Evolutionary conservation across 2,329 filamentous ascomycete genomes (phyloP).

Genomic region (Gnomoniopsis sp.): DNA sequence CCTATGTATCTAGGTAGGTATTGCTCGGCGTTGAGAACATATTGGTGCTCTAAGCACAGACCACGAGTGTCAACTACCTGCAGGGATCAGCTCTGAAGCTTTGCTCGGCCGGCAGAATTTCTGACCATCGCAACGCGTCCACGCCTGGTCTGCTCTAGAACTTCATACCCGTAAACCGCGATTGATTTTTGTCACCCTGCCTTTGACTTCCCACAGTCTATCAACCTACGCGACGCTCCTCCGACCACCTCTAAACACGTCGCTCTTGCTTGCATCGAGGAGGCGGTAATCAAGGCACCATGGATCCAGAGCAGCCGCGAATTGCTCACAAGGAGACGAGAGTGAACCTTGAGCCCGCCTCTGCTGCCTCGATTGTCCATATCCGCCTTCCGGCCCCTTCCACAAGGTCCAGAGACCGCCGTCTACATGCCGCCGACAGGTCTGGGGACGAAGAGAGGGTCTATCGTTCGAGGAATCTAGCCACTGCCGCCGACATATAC

Average conservation of each 20-base stretch:
- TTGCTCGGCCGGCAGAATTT: slow-evolving; percentile 22
- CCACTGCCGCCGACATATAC: slow-evolving; percentile 77
- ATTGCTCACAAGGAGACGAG: slow-evolving; percentile 84
- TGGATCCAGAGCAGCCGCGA: slow-evolving; percentile 58
- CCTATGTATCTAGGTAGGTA: no score
- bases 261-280: background rate
- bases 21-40: no score
- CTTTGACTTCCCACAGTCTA: background rate
- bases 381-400: slow-evolving; percentile 59
- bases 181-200: slow-evolving; percentile 2
- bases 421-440: slow-evolving; percentile 37
- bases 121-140: slow-evolving; percentile 20
- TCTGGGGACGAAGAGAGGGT: slow-evolving; percentile 64
- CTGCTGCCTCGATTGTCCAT: slow-evolving; percentile 65
- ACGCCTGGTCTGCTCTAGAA: background rate
- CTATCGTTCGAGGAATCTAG: slow-evolving; percentile 71
- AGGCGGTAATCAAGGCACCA: slow-evolving; percentile 42
- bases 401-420: slow-evolving; percentile 21
- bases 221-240: background rate
- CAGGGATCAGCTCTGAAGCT: background rate
- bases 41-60: no score
- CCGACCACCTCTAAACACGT: slow-evolving; percentile 2
- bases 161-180: background rate
- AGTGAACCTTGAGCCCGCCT: slow-evolving; percentile 74
- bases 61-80: background rate